A percentile compares a stretch with the other conserved stretches of the same genome.
phyloP scores from a whole-genome alignment of 108 stramenopile species.

The Mayamaea pseudoterrestris region DNA sequence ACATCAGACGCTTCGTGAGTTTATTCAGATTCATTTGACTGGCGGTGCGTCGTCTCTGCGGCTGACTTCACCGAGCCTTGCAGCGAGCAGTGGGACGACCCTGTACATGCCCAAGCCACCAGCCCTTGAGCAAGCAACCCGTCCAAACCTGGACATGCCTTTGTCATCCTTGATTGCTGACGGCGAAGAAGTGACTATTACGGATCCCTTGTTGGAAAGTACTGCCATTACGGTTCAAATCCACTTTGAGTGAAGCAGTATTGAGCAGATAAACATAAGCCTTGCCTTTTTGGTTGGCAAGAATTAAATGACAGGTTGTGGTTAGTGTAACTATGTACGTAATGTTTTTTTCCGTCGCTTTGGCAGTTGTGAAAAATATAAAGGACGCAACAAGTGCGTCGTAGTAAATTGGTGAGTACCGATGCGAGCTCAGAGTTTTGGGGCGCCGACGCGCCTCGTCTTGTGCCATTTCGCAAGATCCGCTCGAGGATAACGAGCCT shows the following conservation, averaged over 20 bases:
- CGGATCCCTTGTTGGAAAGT: conserved; percentile 57
- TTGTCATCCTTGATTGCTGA: conserved; percentile 65
- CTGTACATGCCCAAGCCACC: conserved; percentile 92
- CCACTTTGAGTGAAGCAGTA: too few species aligned
- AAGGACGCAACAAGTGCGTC: too few species aligned
- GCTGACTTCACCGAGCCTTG: conserved; percentile 81
- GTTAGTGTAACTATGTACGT: not conserved
- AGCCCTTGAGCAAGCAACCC: conserved; percentile 74
- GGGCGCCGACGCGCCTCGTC: too few species aligned
- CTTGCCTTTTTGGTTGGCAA: not conserved
- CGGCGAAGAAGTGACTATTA: conserved; percentile 86
- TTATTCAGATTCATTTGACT: conserved; percentile 39
- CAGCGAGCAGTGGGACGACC: conserved; percentile 42
- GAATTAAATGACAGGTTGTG: not conserved
- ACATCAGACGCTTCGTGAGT: conserved; percentile 46
- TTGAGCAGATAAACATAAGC: not conserved
- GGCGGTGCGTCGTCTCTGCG: conserved; percentile 65
- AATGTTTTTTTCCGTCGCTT: too few species aligned
- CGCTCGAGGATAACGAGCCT: too few species aligned
- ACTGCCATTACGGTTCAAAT: conserved; percentile 24
- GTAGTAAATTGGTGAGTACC: too few species aligned
- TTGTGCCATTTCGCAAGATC: too few species aligned
- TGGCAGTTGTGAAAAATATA: too few species aligned
- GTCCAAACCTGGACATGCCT: conserved; percentile 78
- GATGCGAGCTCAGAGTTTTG: too few species aligned